phyloP scores from a whole-genome alignment of 2,329 filamentous ascomycete genomes.

The Talaromyces piceae region DNA sequence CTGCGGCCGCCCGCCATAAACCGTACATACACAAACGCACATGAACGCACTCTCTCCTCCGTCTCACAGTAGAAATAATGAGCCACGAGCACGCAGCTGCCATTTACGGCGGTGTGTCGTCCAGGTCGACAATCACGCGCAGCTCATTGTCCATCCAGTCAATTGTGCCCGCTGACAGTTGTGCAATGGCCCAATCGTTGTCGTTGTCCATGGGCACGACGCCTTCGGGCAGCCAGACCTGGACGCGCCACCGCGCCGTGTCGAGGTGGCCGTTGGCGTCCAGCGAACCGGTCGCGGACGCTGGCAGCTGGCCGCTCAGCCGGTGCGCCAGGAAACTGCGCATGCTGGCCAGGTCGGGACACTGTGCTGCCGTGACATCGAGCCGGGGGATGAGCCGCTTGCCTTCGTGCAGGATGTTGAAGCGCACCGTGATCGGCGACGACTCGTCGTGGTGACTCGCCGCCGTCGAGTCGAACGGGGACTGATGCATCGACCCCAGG shows the following conservation, averaged over 20 bases:
- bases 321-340: slow-evolving; percentile 26
- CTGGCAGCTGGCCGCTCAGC: slow-evolving; percentile 24
- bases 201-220: slow-evolving; percentile 32
- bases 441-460: slow-evolving; percentile 9
- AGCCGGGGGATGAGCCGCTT: slow-evolving; percentile 34
- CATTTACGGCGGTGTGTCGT: slow-evolving; percentile 8
- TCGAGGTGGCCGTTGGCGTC: slow-evolving; percentile 14
- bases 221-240: slow-evolving; percentile 37
- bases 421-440: slow-evolving; percentile 23
- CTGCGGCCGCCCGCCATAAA: too few relatives aligned
- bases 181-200: slow-evolving; percentile 38
- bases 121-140: slow-evolving; percentile 35
- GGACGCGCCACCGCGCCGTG: slow-evolving; percentile 25
- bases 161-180: slow-evolving; percentile 35
- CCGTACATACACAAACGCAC: too few relatives aligned
- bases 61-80: too few relatives aligned
- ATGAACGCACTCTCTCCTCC: too few relatives aligned
- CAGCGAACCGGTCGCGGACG: slow-evolving; percentile 13
- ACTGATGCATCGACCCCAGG: slow-evolving; percentile 3
- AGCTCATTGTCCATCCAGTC: slow-evolving; percentile 43
- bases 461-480: slow-evolving; percentile 4
- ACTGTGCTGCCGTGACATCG: slow-evolving; percentile 29
- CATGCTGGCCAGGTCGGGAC: slow-evolving; percentile 25
- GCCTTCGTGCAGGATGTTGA: slow-evolving; percentile 31
- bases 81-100: too few relatives aligned